Evolutionary conservation across 306 rosid genomes (phyloP), one percentile per base, ranked within the genome.

Genomic region (Trichosanthes cucumerina): DNA sequence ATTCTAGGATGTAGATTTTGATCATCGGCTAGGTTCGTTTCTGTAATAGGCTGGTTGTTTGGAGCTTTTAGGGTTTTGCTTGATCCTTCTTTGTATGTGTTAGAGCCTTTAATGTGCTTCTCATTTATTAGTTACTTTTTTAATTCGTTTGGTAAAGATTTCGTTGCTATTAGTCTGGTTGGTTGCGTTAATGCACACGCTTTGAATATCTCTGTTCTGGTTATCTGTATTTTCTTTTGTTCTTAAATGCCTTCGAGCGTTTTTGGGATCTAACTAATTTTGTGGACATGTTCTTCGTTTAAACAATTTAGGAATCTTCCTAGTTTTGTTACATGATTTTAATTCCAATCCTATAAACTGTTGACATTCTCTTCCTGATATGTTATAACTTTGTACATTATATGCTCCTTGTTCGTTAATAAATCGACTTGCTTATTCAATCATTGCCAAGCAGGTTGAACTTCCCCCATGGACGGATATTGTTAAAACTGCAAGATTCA

Each of bases 391-490:
- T 70, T 44, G 5, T 46, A 23, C 38, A 26, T 72, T 24, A 26
- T 7, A 6, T 46, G 18, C 47, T 26, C 3, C 59, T 18, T 16
- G 14, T 50, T 28, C 4, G 24, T 15, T 7, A 10, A 26, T 33
- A 7, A 50, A 73, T 11, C 26, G 24, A 28, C 39, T 16, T 33
- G 7, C 33, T 77, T 77, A 26, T 6, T n/a, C 4, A 3, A 2
- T 63, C 12, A 23, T 54, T n/a, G 62, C 16, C 21, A 41, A 24
- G 53, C 72, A 88, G 91, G 28, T 88, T 21, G 91, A 88, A 65
- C 87, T 88, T 36, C 91, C 91, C 15, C 83, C 81, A 1, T 88
- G 89, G 89, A 86, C 89, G 10, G 91, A 88, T 79, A 84, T 88
- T 12, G 91, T 88, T 6, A 88, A 88, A 82, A 88, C 91, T 70